Evolutionary conservation across 2,329 filamentous ascomycete genomes (phyloP), one percentile per base, ranked within the genome.

Genomic region (Conoideocrella luteorostrata): DNA sequence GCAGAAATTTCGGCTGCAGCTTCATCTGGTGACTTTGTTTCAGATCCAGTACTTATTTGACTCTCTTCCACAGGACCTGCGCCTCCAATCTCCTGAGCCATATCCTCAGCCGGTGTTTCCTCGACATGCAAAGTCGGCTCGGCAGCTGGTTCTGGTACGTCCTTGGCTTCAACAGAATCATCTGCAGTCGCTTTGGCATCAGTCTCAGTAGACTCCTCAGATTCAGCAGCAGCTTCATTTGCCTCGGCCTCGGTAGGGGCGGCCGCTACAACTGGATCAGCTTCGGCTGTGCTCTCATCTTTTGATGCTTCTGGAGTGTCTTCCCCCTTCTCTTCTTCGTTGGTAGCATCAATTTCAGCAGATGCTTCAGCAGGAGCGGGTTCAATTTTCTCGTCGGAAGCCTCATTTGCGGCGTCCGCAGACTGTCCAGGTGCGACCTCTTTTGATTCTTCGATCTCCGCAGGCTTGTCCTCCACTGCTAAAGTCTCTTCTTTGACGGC

Each of bases 161-260:
- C n/a, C n/a, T 26, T 23, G 2, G 23, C 13, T 7, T 35, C 21
- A 6, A 11, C 22, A 0, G 29, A 5, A 23, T 41, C 39, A 33
- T 21, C 18, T 15, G 12, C 11, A 4, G 21, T 21, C 22, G 40
- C 15, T 15, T 43, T 39, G 26, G 15, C 13, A 5, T 30, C 38
- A 11, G 37, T 13, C n/a, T 36, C 32, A n/a, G 15, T 32, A 7
- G 12, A 5, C 29, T 42, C 23, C 13, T 39, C 17, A 29, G 20
- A 15, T 35, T 43, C 34, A 9, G 5, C 35, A 37, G 29, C 15
- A 28, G n/a, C 20, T 32, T 26, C 20, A 10, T 45, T 30, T 20
- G 40, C 43, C 39, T 52, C 51, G 13, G 40, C 36, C 7, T 52
- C 47, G 30, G 43, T 22, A 21, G n/a, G 9, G 22, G 18, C 13